A percentile compares a stretch with the other conserved stretches of the same genome.
Conservation (phyloP, 495 filamentous ascomycete species). For the Penicillium lividum region DNA sequence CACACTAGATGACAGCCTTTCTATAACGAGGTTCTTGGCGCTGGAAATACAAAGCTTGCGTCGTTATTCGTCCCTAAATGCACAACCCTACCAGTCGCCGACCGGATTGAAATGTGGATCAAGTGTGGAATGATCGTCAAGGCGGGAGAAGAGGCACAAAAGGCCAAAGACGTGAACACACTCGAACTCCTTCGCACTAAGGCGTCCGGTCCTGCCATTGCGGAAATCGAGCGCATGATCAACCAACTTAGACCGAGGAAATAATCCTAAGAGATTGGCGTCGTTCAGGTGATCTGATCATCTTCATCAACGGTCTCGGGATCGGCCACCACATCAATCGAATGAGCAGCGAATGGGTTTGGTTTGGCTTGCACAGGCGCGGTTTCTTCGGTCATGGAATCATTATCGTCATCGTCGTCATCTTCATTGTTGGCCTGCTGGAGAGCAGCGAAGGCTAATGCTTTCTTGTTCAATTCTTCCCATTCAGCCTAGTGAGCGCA, state of each 20-base stretch:
- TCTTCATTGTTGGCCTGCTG: conserved; percentile 30
- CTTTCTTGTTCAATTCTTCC: conserved; percentile 45
- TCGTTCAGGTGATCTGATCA: conserved; percentile 47
- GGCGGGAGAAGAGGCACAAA: conserved; percentile 89
- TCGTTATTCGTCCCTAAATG: conserved; percentile 87
- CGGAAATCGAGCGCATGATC: conserved; percentile 65
- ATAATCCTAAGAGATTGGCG: conserved; percentile 27
- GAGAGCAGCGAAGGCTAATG: conserved; percentile 32
- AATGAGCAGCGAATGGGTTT: conserved; percentile 20
- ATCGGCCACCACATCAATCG: conserved; percentile 19
- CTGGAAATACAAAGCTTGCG: conserved; percentile 88
- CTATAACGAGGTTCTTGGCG: conserved; percentile 83
- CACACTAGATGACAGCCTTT: conserved; percentile 63
- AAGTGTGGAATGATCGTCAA: conserved; percentile 90
- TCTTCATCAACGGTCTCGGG: conserved; percentile 36
- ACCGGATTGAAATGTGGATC: conserved; percentile 89
- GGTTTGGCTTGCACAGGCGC: conserved; percentile 16
- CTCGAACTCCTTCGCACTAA: conserved; percentile 59
- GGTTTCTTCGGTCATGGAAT: conserved; percentile 37
- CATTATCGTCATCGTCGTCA: conserved; percentile 29
- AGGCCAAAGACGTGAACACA: conserved; percentile 71
- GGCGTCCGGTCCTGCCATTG: conserved; percentile 54
- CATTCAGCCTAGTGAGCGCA: conserved; percentile 36
- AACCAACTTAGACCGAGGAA: conserved; percentile 53
- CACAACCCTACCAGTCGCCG: conserved; percentile 58